Evolutionary conservation across 2,329 filamentous ascomycete genomes (phyloP), one percentile per base, ranked within the genome.

Genomic region (Stagonosporopsis cucurbitacearum): DNA sequence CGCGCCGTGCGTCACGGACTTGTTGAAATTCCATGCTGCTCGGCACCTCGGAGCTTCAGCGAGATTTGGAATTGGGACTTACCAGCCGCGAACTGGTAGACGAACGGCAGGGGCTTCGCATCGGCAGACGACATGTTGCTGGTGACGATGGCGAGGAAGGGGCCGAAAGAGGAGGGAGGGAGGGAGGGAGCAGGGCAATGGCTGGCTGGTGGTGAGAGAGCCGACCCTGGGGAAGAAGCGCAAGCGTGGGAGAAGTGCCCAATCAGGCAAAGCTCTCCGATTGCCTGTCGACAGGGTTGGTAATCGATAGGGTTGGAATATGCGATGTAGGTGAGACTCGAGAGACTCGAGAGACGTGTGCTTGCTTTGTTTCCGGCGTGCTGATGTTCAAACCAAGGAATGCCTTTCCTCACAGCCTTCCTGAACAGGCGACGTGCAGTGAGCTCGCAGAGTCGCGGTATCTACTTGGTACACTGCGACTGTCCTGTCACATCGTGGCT

Each of bases 31-130:
- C 45, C 13, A 20, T 43, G 39, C 35, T 37, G 58, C 41, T 53
- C 45, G 50, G 59, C 47, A 58, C 57, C 58, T 57, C 56, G 61
- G 60, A 58, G 58, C 44, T 51, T 63, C n/a, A 59, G 66, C 65
- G 63, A 48, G 60, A 64, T 61, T 58, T 62, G 60, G 59, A 56
- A 66, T 66, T 62, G 63, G 49, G 41, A 81, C 86, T 74, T 75
- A 88, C 93, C 93, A 74, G 94, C 93, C 77, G 88, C 90, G 83
- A 98, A 96, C 82, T 96, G 93, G 87, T 97, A 97, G 68, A 87
- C 78, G 80, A 97, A 97, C 57, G 92, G 92, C 67, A 97, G 86
- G 56, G 93, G 91, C 80, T 92, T 89, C 45, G 61, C 64, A 65
- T 88, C 78, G 64, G 78, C 69, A 62, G 77, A 68, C 58, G 80